Conservation (phyloP, 2,329 filamentous ascomycete genomes). For the Trichoderma afroharzianum region DNA sequence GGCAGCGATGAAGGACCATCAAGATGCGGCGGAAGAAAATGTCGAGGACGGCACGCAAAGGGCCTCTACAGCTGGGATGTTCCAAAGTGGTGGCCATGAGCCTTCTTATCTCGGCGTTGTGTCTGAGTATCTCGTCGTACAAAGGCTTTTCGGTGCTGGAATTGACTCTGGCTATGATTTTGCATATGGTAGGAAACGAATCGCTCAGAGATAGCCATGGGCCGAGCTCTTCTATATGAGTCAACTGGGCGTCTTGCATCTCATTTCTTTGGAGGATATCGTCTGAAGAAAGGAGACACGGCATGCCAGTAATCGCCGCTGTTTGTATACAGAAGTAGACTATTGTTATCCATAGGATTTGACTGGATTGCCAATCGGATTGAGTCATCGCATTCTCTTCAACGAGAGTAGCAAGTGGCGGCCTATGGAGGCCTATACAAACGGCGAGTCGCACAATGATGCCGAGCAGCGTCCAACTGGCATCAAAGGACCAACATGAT, state of each 20-base stretch:
- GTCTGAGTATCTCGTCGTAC: neutral
- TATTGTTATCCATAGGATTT: neutral
- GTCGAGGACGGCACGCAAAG: neutral
- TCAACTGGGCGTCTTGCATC: neutral
- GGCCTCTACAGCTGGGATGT: neutral
- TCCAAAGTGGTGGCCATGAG: neutral
- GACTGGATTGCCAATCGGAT: neutral
- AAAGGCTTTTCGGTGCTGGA: neutral
- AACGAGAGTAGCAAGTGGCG: neutral
- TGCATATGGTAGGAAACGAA: conserved; percentile 1
- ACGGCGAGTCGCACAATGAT: neutral
- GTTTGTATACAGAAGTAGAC: conserved; percentile 8
- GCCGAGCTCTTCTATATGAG: neutral
- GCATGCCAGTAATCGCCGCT: neutral
- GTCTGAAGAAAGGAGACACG: neutral
- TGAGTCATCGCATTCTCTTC: neutral
- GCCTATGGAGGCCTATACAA: neutral
- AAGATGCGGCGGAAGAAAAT: conserved; percentile 3
- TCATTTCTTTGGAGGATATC: neutral
- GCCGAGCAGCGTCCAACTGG: neutral
- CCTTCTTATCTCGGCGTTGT: neutral
- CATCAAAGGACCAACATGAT: conserved; percentile 1
- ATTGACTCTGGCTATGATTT: neutral
- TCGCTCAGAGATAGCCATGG: neutral
- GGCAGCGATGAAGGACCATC: conserved; percentile 1